Evolutionary conservation across 306 rosid genomes (phyloP), one percentile per base, ranked within the genome.

Genomic region (Vigna unguiculata): DNA sequence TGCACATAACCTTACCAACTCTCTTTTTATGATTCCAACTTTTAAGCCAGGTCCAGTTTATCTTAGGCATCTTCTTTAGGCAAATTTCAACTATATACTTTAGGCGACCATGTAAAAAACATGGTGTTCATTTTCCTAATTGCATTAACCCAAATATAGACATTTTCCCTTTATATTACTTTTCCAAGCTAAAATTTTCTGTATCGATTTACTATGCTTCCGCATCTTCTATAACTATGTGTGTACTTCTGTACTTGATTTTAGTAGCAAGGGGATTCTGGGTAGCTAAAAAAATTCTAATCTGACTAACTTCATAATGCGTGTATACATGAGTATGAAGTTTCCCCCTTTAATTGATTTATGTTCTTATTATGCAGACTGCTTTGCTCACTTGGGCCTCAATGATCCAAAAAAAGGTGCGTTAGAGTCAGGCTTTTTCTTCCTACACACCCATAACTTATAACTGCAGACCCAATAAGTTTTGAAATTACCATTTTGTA

Each of bases 351-450:
- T 9, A 51, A 58, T 43, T 46, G 57, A n/a, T n/a, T n/a, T n/a
- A n/a, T n/a, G n/a, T n/a, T n/a, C n/a, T n/a, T 17, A 17, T 64
- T 49, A 30, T 87, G 85, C 91, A 93, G 96, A 48, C 75, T 93
- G 94, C 81, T 90, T 90, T 87, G 91, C 97, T 55, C 87, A 85
- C 71, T 6, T 76, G 3, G 82, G 68, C 46, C 43, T 77, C 21
- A 81, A 88, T 78, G 83, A 86, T 60, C 20, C 83, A 17, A 69
- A 48, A 64, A 81, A 22, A 84, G 94, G 98, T 94, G 85, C 60
- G 38, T 38, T 64, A 17, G 38, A 25, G 30, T 25, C 30, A 3
- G 30, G 2, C 30, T 25, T 25, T 25, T 25, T 25, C 30, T 25
- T 25, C 30, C 30, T n/a, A n/a, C n/a, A n/a, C n/a, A n/a, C n/a